Conservation (phyloP, 2,329 filamentous ascomycete species). For the Neofusicoccum cordaticola region DNA sequence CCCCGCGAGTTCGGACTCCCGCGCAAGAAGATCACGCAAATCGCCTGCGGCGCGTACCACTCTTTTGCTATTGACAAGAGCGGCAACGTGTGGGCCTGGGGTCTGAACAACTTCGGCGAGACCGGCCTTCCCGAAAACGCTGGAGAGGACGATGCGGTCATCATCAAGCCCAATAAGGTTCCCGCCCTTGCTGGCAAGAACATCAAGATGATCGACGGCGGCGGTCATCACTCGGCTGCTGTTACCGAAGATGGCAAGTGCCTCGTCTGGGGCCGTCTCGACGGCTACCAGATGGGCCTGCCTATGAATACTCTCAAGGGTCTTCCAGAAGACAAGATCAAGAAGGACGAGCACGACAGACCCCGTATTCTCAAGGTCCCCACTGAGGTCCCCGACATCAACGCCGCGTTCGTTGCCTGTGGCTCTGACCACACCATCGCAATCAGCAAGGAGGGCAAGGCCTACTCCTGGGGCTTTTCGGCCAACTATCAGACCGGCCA, state of each 20-base stretch:
- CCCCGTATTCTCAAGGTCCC: conserved; percentile 72
- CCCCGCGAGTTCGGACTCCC: conserved; percentile 57
- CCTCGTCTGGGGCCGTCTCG: conserved; percentile 60
- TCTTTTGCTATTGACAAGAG: conserved; percentile 71
- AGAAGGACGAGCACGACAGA: conserved; percentile 62
- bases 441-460: conserved; percentile 65
- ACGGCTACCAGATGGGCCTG: conserved; percentile 55
- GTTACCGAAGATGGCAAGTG: conserved; percentile 54
- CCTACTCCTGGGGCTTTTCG: conserved; percentile 78
- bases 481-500: conserved; percentile 78
- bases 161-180: conserved; percentile 65
- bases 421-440: conserved; percentile 73
- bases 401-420: conserved; percentile 56
- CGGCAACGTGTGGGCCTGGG: conserved; percentile 75
- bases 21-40: conserved; percentile 56
- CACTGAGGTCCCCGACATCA: conserved; percentile 55
- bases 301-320: conserved; percentile 40
- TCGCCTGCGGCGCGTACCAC: conserved; percentile 74
- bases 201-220: conserved; percentile 68
- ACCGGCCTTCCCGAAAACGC: conserved; percentile 64
- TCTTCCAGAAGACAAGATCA: conserved; percentile 57
- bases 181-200: conserved; percentile 60
- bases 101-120: conserved; percentile 83
- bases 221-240: conserved; percentile 70
- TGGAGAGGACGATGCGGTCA: conserved; percentile 66